phyloP scores from a whole-genome alignment of 2,329 filamentous ascomycete species.

The Aureobasidium sp. region DNA sequence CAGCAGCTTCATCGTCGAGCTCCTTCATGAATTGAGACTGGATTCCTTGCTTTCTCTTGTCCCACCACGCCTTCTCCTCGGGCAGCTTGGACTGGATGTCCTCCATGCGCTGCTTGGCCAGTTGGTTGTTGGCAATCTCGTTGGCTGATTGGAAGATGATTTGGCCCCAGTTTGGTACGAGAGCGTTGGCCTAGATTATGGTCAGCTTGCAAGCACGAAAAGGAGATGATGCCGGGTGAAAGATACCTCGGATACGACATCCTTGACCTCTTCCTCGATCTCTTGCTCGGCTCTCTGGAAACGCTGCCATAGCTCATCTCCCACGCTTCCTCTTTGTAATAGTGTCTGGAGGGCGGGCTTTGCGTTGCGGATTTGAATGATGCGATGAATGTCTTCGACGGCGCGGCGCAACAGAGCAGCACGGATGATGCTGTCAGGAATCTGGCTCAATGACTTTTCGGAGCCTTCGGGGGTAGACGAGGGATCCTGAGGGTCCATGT shows the following conservation, averaged over 20 bases:
- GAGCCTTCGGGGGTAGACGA: conserved; percentile 45
- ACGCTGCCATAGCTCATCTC: conserved; percentile 91
- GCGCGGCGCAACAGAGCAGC: conserved; percentile 84
- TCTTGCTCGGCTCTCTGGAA: conserved; percentile 92
- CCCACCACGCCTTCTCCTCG: conserved; percentile 87
- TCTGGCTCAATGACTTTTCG: conserved; percentile 56
- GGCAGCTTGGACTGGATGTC: conserved; percentile 66
- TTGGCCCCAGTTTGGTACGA: conserved; percentile 83
- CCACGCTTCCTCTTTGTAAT: conserved; percentile 83
- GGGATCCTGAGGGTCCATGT: conserved; percentile 55
- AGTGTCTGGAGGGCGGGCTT: conserved; percentile 82
- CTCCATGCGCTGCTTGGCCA: conserved; percentile 66
- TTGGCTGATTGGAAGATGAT: conserved; percentile 96
- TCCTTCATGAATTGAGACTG: conserved; percentile 77
- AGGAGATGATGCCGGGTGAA: background rate
- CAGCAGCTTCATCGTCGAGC: conserved; percentile 54
- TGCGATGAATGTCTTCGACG: conserved; percentile 84
- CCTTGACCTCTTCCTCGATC: conserved; percentile 90
- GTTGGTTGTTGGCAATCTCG: conserved; percentile 82
- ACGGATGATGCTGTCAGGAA: conserved; percentile 80
- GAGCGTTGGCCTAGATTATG: conserved; percentile 70
- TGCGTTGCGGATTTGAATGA: conserved; percentile 79
- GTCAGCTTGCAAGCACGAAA: conserved; percentile 19
- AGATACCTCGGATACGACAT: conserved; percentile 83
- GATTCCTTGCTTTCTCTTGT: conserved; percentile 68